Evolutionary conservation across 495 filamentous ascomycete genomes (phyloP), one percentile per base, ranked within the genome.

Genomic region (Trichoderma parareesei): DNA sequence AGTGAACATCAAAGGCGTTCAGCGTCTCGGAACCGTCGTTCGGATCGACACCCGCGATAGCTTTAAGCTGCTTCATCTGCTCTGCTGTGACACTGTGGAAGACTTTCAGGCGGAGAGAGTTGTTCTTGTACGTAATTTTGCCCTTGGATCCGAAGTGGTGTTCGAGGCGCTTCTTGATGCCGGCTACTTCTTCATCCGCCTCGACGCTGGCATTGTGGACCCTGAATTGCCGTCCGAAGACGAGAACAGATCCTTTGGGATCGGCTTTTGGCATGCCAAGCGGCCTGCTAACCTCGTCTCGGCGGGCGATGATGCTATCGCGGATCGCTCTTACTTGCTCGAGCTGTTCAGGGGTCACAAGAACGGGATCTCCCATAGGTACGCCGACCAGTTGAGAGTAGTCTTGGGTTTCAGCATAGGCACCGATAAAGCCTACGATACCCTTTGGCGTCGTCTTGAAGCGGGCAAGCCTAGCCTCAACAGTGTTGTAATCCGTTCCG

Each of bases 381-480:
- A 57, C 10, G 6, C 53, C 53, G 37, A 57, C 16, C 27, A 57
- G 53, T 27, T 57, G 53, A 57, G 53, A 38, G 37, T 35, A 35
- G 18, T 57, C 53, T 57, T 57, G 27, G 10, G 53, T 57, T 37
- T 57, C 53, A 0, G 53, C 8, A 57, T 57, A 57, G 37, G 27
- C 53, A 37, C 53, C 53, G 6, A 57, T 57, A 27, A 57, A 57
- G 18, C 53, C 53, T 11, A 57, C 53, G 27, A 57, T 57, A 3
- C 53, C 53, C 27, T 57, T 57, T 4, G 53, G 53, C 6, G 53
- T 57, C 9, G 53, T 57, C 27, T 57, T 57, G 53, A 57, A 57
- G 33, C 53, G 53, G 14, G 53, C 53, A 57, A 57, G 53, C 11
- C 53, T 10, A 3, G 53, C 53, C 11, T 57, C 53, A 5, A 35